A percentile compares a stretch with the other conserved stretches of the same genome.
phyloP scores from a whole-genome alignment of 1,139 yeast genomes.

The Hyphopichia pseudoburtonii region DNA sequence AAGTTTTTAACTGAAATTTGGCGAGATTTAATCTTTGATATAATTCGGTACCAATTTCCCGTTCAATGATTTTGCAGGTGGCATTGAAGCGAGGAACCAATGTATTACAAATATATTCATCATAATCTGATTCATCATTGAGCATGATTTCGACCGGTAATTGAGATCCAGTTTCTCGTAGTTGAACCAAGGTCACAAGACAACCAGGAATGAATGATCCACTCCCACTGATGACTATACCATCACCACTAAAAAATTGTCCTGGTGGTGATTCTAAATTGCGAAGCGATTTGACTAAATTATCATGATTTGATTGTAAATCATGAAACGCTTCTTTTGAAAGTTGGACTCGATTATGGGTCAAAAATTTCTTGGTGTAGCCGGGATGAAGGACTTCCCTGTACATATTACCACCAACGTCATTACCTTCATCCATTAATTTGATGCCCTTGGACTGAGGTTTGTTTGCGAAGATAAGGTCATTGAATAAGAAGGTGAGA shows the following conservation, averaged over 20 bases:
- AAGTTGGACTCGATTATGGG: slow-evolving; percentile 12
- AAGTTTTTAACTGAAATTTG: slow-evolving; percentile 20
- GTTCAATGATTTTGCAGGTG: slow-evolving; percentile 13
- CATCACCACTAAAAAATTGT: slow-evolving; percentile 20
- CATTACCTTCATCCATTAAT: slow-evolving; percentile 14
- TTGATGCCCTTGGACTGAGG: slow-evolving; percentile 14
- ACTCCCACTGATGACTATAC: slow-evolving; percentile 22
- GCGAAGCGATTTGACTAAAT: slow-evolving; percentile 15
- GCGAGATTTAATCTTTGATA: slow-evolving; percentile 14
- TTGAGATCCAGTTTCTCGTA: slow-evolving; percentile 22
- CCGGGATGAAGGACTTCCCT: slow-evolving; percentile 13
- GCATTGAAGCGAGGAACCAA: slow-evolving; percentile 15
- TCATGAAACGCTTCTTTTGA: slow-evolving; percentile 13
- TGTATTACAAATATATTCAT: slow-evolving; percentile 16
- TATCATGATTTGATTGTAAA: slow-evolving; percentile 16
- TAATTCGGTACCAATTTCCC: slow-evolving; percentile 18
- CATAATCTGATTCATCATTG: slow-evolving; percentile 16
- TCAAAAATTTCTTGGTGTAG: slow-evolving; percentile 13
- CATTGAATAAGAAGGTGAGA: slow-evolving; percentile 4
- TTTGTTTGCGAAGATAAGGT: slow-evolving; percentile 8
- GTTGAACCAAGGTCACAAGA: slow-evolving; percentile 19
- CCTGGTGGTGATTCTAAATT: slow-evolving; percentile 20
- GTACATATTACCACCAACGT: slow-evolving; percentile 12
- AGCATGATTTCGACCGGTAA: slow-evolving; percentile 23
- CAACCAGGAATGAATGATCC: slow-evolving; percentile 15